Conservation (phyloP, 2,329 filamentous ascomycete species). For the Hypocreales sp. region DNA sequence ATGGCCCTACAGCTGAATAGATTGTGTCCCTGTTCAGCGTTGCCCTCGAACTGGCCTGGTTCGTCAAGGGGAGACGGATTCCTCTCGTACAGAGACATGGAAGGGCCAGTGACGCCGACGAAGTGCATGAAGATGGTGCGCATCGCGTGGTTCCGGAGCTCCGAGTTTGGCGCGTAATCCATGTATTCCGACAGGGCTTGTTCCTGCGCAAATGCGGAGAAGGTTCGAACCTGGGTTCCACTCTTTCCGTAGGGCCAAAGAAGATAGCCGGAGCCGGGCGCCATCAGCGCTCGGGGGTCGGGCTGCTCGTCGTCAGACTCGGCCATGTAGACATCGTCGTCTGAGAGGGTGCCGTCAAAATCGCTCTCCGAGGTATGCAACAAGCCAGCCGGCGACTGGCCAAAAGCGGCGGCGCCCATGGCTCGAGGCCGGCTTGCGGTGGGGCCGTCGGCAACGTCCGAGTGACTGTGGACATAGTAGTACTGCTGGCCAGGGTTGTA, state of each 20-base stretch:
- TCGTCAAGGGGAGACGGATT: constrained; percentile 59
- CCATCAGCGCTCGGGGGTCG: constrained; percentile 19
- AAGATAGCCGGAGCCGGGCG: constrained; percentile 20
- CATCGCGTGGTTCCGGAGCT: constrained; percentile 66
- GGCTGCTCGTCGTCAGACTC: constrained; percentile 43
- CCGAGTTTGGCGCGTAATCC: constrained; percentile 49
- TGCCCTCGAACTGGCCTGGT: constrained; percentile 35
- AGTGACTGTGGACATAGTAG: neutral
- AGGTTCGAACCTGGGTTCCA: constrained; percentile 31
- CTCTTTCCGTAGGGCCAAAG: constrained; percentile 10
- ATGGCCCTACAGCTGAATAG: constrained; percentile 42
- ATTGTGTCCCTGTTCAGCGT: constrained; percentile 48
- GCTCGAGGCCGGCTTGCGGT: neutral
- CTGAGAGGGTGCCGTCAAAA: constrained; percentile 9
- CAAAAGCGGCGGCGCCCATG: neutral
- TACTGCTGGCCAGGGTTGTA: constrained; percentile 1
- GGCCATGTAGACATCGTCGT: constrained; percentile 46
- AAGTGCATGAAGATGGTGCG: constrained; percentile 84
- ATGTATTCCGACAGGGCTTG: constrained; percentile 48
- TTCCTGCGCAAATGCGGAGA: constrained; percentile 30
- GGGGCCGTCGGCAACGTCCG: neutral
- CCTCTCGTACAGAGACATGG: constrained; percentile 76
- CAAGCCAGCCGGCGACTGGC: neutral
- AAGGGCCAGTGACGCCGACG: constrained; percentile 73
- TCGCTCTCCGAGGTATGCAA: neutral